Evolutionary conservation across 2,329 filamentous ascomycete species (phyloP), one percentile per base, ranked within the genome.

Genomic region (Trichoderma polysporum): DNA sequence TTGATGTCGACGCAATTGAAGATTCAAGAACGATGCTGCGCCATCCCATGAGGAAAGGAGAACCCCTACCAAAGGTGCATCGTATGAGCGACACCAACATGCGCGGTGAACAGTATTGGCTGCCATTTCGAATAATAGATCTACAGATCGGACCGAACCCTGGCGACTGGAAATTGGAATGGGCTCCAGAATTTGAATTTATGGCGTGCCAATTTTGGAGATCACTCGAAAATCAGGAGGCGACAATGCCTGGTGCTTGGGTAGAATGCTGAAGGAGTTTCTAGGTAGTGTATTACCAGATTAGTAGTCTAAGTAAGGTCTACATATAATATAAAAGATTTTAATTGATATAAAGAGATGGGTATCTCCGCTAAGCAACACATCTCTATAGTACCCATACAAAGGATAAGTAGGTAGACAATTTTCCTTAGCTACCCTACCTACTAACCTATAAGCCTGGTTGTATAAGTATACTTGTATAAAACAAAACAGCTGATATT

Each of bases 181-280:
- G 75, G 75, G 72, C 27, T 0, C 67, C 69, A 0, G 75, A 76
- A 50, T 74, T 71, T 54, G 75, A 76, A 25, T 70, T 49, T 15
- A 71, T 74, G 69, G 74, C 75, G 0, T 50, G 25, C 1, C 53
- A 76, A 15, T 76, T 76, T 9, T 76, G 75, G 75, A 41, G 3
- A 13, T 22, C 65, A 50, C 8, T 74, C 2, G 72, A 74, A 10
- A 60, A 49, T 2, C 56, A 69, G 4, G 15, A 17, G 2, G 1
- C 9, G 0, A 7, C 17, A 0, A 75, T 76, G 72, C 74, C 73
- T 19, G 74, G 74, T 1, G 68, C 69, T 0, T 76, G 75, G 75
- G 41, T 73, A 15, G 74, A 75, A 1, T 57, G 8, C 4, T 63
- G 29, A 62, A 37, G 13, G 19, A 10, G 35, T 10, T 22, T 45